Base-by-base conservation (phyloP, 2,329 filamentous ascomycete species). In the Thermoascus crustaceus region DNA sequence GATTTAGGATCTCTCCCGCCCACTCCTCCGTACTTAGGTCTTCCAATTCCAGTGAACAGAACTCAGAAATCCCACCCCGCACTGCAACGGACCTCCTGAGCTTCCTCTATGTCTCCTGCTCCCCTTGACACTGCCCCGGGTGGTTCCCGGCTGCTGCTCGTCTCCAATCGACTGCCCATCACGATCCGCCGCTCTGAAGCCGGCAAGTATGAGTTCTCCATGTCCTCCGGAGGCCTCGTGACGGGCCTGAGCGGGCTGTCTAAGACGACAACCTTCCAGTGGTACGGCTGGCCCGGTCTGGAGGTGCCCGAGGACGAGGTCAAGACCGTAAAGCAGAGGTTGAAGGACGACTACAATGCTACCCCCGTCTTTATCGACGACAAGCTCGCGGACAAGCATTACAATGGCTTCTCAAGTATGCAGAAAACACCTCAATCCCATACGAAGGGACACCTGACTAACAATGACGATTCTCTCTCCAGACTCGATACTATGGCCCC, bases 401-500 rank as follows among this genome's bases (percentile, higher is more conserved):
- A 95, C 72, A 95, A 95, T 55, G 88, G 88, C 34, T 95, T 95
- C 62, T 87, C 86, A 30, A 95, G 85, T 91, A 72, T 54, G 80
- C n/a, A n/a, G n/a, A n/a, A n/a, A n/a, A n/a, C n/a, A n/a, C n/a
- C n/a, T n/a, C n/a, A n/a, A n/a, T n/a, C n/a, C n/a, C n/a, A n/a
- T n/a, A n/a, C n/a, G n/a, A n/a, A n/a, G n/a, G n/a, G n/a, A n/a
- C n/a, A n/a, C n/a, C n/a, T n/a, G n/a, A 13, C 17, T 17, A 13
- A 32, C 11, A 13, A n/a, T 23, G 27, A 18, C 19, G 32, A 22
- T 24, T 33, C 24, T 31, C 25, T 11, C 23, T 10, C n/a, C 30
- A 89, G 86, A 98, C 64, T 93, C 86, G 5, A 96, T 96, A 60
- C 80, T 98, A 41, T 98, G 91, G 91, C 91, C 91, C 2, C 78